A percentile compares a stretch with the other conserved stretches of the same genome.
Evolutionary conservation across 192 early-diverging fungal genomes (phyloP).

Genomic region (Umbelopsis sp.): DNA sequence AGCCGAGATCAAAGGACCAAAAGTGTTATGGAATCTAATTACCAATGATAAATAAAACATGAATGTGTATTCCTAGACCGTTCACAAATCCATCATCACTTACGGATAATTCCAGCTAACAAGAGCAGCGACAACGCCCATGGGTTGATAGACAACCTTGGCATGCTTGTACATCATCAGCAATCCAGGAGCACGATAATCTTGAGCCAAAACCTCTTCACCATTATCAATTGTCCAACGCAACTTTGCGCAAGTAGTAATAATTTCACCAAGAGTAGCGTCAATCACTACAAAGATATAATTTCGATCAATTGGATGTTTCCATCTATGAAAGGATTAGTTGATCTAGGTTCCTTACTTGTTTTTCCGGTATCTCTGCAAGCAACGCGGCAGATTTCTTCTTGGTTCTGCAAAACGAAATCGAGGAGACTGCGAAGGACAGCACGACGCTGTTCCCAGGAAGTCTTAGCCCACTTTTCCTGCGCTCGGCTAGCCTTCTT

Average conservation of each 20-base stretch:
- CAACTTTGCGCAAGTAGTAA: constrained; percentile 77
- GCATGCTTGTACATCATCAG: constrained; percentile 79
- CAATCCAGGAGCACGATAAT: constrained; percentile 65
- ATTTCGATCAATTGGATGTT: background rate
- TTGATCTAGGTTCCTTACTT: constrained; percentile 23
- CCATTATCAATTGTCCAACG: constrained; percentile 81
- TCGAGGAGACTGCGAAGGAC: constrained; percentile 73
- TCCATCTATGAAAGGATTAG: too few species aligned
- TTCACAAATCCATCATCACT: background rate
- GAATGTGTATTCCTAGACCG: background rate
- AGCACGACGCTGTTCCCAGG: constrained; percentile 70
- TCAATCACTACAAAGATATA: constrained; percentile 66
- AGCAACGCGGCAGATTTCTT: constrained; percentile 71
- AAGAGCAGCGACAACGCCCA: constrained; percentile 80
- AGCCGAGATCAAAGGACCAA: constrained; percentile 81
- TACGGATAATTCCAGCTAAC: constrained; percentile 90
- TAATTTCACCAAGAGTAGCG: constrained; percentile 81
- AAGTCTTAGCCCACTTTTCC: constrained; percentile 63
- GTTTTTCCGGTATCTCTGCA: constrained; percentile 84
- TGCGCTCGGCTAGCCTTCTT: constrained; percentile 65
- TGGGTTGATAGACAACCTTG: constrained; percentile 76
- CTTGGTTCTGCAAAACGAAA: constrained; percentile 73
- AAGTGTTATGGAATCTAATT: constrained; percentile 64
- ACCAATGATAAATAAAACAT: background rate
- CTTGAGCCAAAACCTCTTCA: constrained; percentile 66